phyloP scores from a whole-genome alignment of 225 moss, liverwort and hornwort species.

The Sphagnum tenellum region DNA sequence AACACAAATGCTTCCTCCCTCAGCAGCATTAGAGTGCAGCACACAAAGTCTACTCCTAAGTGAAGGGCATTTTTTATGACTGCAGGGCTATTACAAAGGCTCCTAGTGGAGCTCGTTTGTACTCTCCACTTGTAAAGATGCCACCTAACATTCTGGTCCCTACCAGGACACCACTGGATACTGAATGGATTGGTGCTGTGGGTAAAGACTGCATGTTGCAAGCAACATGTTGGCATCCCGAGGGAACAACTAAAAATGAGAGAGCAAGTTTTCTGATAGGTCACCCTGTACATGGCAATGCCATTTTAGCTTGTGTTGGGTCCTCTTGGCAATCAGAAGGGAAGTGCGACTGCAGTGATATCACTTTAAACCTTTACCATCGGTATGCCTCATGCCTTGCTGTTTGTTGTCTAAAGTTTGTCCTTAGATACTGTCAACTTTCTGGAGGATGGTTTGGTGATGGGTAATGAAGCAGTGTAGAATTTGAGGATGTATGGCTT shows the following conservation, averaged over 20 bases:
- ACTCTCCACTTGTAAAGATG: constrained; percentile 48
- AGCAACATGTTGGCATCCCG: constrained; percentile 27
- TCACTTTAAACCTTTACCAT: constrained; percentile 57
- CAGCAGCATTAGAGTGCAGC: too few relatives aligned
- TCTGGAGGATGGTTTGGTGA: too few relatives aligned
- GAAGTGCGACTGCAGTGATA: constrained; percentile 48
- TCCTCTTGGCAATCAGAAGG: constrained; percentile 66
- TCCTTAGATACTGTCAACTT: too few relatives aligned
- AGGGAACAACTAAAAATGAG: constrained; percentile 41
- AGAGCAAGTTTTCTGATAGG: constrained; percentile 86
- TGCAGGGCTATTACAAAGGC: constrained; percentile 75
- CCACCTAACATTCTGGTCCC: constrained; percentile 33
- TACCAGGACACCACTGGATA: constrained; percentile 23
- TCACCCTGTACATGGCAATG: constrained; percentile 73
- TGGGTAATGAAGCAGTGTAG: too few relatives aligned
- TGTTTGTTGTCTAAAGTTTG: neutral
- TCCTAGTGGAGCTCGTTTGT: constrained; percentile 66
- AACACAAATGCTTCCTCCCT: too few relatives aligned
- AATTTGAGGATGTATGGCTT: too few relatives aligned
- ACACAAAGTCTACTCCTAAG: too few relatives aligned
- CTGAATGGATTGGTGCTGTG: too few relatives aligned
- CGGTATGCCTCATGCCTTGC: constrained; percentile 25
- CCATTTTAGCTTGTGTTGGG: constrained; percentile 76
- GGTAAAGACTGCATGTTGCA: too few relatives aligned
- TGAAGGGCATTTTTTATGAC: neutral